Evolutionary conservation across 106 monocot species (phyloP).

Genomic region (Ottelia alismoides): DNA sequence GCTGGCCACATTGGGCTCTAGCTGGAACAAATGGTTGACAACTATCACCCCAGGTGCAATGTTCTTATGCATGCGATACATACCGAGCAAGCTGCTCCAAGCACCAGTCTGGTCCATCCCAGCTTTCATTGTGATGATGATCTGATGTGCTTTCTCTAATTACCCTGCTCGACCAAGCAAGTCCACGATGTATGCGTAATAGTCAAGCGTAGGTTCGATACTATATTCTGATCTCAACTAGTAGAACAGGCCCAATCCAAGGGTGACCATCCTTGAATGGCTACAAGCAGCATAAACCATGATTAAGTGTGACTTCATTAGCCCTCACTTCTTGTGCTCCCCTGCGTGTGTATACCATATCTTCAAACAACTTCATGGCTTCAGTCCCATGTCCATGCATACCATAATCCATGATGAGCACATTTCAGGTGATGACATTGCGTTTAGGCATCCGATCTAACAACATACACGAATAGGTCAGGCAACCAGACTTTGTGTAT

Average conservation of each 20-base stretch:
- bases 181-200: conserved; percentile 9
- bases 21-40: conserved; percentile 24
- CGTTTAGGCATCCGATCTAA: neutral
- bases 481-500: conserved; percentile 4
- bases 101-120: too few relatives aligned
- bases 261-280: conserved; percentile 3
- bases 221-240: neutral
- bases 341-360: neutral
- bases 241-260: neutral
- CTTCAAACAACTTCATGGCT: neutral
- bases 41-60: conserved; percentile 26
- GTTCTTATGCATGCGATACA: conserved; percentile 28
- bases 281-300: conserved; percentile 6
- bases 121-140: conserved; percentile 7
- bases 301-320: conserved; percentile 3
- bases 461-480: conserved; percentile 1
- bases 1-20: conserved; percentile 24
- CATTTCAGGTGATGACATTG: conserved; percentile 7
- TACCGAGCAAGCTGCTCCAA: conserved; percentile 44
- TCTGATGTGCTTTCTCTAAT: neutral
- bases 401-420: conserved; percentile 1
- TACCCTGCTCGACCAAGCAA: conserved; percentile 3
- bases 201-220: conserved; percentile 1
- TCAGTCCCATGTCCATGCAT: conserved; percentile 8
- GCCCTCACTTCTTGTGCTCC: conserved; percentile 13